Base-by-base conservation (phyloP, 768 basidiomycete genomes). In the Rickenella mellea region DNA sequence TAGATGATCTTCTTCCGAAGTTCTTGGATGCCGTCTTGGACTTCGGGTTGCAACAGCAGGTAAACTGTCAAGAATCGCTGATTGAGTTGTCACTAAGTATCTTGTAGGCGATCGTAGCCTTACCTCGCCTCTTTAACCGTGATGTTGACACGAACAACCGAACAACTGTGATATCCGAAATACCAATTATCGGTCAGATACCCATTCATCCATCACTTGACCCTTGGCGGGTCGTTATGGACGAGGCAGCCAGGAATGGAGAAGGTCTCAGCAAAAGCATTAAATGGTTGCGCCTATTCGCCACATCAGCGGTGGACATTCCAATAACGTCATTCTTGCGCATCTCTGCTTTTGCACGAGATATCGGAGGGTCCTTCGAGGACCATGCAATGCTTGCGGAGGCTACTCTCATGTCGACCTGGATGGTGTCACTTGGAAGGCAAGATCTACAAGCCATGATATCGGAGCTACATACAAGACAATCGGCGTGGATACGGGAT, bases 281-380 rank as follows among this genome's bases (percentile, higher is more conserved):
- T 27, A 62, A 64, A 32, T 83, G 80, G 76, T 67, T 88, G 15
- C 67, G 68, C 31, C 58, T 79, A 31, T 66, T 84, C 50, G 69
- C 80, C 19, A 64, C 66, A 37, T 82, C 83, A 6, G 83, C 80
- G 2, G 69, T 84, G 21, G 74, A 80, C 28, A 67, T 87, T 25
- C 71, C 83, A 2, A 59, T 69, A 5, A 42, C 63, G 3, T 68
- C 68, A 4, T 77, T 79, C 50, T 56, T 61, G 21, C 70, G 69
- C 27, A 71, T 79, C 35, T 63, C 68, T 4, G 47, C 57, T 7
- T 54, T 74, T 15, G 63, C 71, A 5, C 53, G 54, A 10, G 53
- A 63, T 20, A 67, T 63, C 36, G 51, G 62, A 6, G 53, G 62
- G 4, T 57, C 68, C 2, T 56, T 83, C 8, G 41, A 59, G 6